These are phyloP conservation scores for Tagetes erecta DNA, from an alignment of 129 eudicot genomes.

Conservation along the genomic window DNA sequence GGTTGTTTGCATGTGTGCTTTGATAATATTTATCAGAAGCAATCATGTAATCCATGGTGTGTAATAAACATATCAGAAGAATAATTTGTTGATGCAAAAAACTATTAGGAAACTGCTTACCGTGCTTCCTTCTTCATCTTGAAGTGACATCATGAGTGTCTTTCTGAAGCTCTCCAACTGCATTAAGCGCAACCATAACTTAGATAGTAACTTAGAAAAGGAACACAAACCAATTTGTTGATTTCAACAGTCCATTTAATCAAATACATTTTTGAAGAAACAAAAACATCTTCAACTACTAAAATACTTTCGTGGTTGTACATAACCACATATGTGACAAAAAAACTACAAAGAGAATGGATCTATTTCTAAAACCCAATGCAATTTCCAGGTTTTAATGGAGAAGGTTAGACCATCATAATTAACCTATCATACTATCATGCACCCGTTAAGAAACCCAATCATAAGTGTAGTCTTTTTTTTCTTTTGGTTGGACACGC, in stretches of 20 bases:
- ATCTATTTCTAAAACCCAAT: neutral
- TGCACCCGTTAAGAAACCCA: too few species aligned
- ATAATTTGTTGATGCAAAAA: neutral
- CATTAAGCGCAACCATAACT: conserved; percentile 26
- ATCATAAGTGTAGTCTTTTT: too few species aligned
- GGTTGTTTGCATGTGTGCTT: too few species aligned
- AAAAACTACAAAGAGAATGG: conserved; percentile 6
- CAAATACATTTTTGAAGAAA: conserved; percentile 13
- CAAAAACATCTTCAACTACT: neutral
- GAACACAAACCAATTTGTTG: neutral
- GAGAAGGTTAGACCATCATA: conserved; percentile 7
- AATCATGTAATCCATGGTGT: neutral
- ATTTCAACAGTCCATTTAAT: neutral
- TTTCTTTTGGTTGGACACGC: neutral
- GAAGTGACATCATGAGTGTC: conserved; percentile 90
- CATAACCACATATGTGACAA: neutral
- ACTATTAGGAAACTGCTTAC: conserved; percentile 41
- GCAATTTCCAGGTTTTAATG: conserved; percentile 3
- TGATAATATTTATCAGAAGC: neutral
- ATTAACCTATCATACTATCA: neutral
- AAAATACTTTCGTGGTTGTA: conserved; percentile 1
- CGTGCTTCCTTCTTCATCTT: conserved; percentile 73
- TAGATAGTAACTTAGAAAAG: conserved; percentile 9
- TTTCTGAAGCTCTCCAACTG: conserved; percentile 93
- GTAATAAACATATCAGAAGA: neutral